Evolutionary conservation across 2,329 filamentous ascomycete genomes (phyloP), one percentile per base, ranked within the genome.

Genomic region (Aspergillus oerlinghausenensis): DNA sequence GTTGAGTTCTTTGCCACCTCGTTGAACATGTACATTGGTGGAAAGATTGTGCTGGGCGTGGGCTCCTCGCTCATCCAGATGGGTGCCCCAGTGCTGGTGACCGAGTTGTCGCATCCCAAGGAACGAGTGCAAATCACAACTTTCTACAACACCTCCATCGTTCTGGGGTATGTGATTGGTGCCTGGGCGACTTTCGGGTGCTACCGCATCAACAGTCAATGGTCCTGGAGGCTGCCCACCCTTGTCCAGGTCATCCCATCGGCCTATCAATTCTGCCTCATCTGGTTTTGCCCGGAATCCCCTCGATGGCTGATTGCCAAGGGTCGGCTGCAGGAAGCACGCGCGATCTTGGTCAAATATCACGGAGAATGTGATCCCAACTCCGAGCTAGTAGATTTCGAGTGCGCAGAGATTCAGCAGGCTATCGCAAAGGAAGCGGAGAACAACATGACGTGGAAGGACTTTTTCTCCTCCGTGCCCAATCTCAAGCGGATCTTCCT

Each of bases 221-320:
- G 80, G 82, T 75, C 76, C 0, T 81, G 79, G 82, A 73, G 80
- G 49, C 72, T 83, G 19, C 83, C 82, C 0, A 80, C 79, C 1
- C 70, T 84, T 3, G 65, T 82, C 1, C 83, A 85, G 64, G 76
- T 78, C 47, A 57, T 79, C 4, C 79, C 76, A 11, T 77, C 77
- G 14, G 57, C 77, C 14, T 63, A 63, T 42, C 62, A 64, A 26
- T 64, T 73, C 66, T 76, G 81, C 59, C 73, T 83, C 19, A 54
- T 69, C 9, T 76, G 79, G 53, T 79, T 83, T 51, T 76, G 84
- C 4, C 84, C 84, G 0, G 85, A 88, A 60, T 84, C 79, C 0
- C 85, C 85, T 1, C 77, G 85, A 40, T 87, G 80, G 79, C 68
- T 85, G 28, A 75, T 85, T 47, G 77, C 78, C 38, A 76, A 82